These are phyloP conservation scores for Aechmea fasciata DNA, from an alignment of 176 grass and related monocot species.

Conservation along the genomic window DNA sequence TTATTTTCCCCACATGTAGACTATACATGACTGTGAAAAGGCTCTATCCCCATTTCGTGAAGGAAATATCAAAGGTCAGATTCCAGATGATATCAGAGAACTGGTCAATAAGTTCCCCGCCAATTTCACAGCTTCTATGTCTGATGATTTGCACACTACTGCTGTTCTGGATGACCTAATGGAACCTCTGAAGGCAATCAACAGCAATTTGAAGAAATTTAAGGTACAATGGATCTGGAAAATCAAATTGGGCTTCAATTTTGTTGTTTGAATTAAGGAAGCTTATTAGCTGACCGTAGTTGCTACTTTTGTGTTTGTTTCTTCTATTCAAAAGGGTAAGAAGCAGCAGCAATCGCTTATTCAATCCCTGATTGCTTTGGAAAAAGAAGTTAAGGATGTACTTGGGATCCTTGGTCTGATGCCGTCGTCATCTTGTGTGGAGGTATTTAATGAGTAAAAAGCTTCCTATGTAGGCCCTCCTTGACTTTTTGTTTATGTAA, in stretches of 20 bases:
- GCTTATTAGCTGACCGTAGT: not conserved
- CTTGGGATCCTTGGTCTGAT: constrained; percentile 57
- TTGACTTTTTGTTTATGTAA: no score
- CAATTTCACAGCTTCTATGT: constrained; percentile 61
- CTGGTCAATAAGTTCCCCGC: constrained; percentile 42
- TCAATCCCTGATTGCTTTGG: constrained; percentile 46
- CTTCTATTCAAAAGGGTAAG: constrained; percentile 13
- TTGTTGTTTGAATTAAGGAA: not conserved
- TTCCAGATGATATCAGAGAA: constrained; percentile 46
- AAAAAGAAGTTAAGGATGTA: constrained; percentile 46
- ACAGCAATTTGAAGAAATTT: constrained; percentile 69
- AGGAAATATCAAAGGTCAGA: constrained; percentile 32
- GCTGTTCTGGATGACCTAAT: constrained; percentile 85
- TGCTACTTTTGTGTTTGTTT: no score
- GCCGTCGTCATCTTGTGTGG: constrained; percentile 38
- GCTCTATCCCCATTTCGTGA: constrained; percentile 34
- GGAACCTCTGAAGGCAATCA: constrained; percentile 79
- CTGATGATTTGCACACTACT: constrained; percentile 68
- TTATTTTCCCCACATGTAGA: constrained; percentile 34
- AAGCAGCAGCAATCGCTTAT: constrained; percentile 46
- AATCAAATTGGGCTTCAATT: not conserved
- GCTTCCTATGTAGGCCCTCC: not conserved
- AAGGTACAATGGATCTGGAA: constrained; percentile 37
- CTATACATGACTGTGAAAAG: constrained; percentile 63
- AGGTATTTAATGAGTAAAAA: constrained; percentile 25